Conservation (phyloP, 2,329 filamentous ascomycete species). For the Penicillium sp. region DNA sequence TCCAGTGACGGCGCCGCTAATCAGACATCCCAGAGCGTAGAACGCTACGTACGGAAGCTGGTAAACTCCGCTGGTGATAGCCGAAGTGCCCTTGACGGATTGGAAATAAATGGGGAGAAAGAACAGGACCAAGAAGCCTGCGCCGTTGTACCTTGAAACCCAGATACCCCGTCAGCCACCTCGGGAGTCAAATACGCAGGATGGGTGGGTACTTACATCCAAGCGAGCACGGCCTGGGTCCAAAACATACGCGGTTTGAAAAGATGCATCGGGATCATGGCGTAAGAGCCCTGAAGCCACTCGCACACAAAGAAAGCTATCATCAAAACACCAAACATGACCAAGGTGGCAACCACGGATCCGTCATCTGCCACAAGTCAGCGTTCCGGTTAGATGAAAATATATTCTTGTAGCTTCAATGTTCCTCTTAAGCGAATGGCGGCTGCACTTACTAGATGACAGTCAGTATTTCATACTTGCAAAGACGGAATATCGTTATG, state of each 20-base stretch:
- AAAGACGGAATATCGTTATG: too few relatives aligned
- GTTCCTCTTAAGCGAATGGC: too few relatives aligned
- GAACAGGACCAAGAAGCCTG: neutral
- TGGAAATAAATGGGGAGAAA: slow-evolving; percentile 18
- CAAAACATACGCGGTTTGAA: slow-evolving; percentile 34
- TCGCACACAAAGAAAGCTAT: slow-evolving; percentile 17
- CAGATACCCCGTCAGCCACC: neutral
- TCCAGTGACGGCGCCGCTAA: slow-evolving; percentile 24
- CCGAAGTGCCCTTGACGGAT: slow-evolving; percentile 10
- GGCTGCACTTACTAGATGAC: too few relatives aligned
- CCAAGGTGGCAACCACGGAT: slow-evolving; percentile 19
- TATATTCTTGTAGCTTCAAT: too few relatives aligned
- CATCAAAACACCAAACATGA: slow-evolving; percentile 15
- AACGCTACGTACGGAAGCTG: slow-evolving; percentile 40
- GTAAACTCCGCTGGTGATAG: slow-evolving; percentile 35
- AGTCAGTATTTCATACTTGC: too few relatives aligned
- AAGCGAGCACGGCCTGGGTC: slow-evolving; percentile 26
- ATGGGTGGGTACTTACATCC: slow-evolving; percentile 25
- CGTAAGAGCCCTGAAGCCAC: slow-evolving; percentile 13
- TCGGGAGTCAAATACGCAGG: neutral
- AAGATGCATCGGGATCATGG: slow-evolving; percentile 34
- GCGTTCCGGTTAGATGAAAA: too few relatives aligned
- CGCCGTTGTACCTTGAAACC: neutral
- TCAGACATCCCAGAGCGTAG: slow-evolving; percentile 23
- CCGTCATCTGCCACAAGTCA: slow-evolving; percentile 2